Base-by-base conservation (phyloP, 352 stramenopile species). In the Pythium phragmitis region DNA sequence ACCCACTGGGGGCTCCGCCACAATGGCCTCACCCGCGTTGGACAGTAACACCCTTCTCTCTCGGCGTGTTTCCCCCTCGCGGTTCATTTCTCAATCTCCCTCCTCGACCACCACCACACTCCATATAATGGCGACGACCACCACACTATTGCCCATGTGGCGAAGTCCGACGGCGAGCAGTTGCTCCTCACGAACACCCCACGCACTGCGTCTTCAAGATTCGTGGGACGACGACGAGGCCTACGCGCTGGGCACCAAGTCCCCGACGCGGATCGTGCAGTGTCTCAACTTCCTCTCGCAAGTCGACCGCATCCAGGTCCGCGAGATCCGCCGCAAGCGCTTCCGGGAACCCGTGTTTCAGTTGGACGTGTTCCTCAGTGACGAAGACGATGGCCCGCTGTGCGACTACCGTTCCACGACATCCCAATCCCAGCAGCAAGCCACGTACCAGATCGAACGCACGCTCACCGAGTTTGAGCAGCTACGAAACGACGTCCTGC, bases 241-340 rank as follows among this genome's bases (percentile, higher is more conserved):
- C 28, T 53, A 47, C 33, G 19, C 55, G 37, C 12, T 12, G 39
- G 39, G 21, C 9, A 13, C 33, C 41, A 41, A 51, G 33, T 70
- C 63, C 6, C 63, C 63, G 0, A 50, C 63, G 2, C 56, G 57
- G 11, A 51, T 48, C 14, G 53, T 60, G 11, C 63, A 70, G 43
- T 70, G 56, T 23, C 63, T 70, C 49, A 70, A 65, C 42, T 70
- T 70, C 36, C 56, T 70, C 49, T 43, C 57, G 2, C 63, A 70
- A 21, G 43, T 70, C 23, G 63, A 70, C 28, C 50, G 43, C 39
- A 19, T 70, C 16, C 33, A 50, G 19, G 43, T 70, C 9, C 53
- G 41, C 50, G 55, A 65, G 26, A 50, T 42, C 6, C n/a, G 11
- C 3, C 17, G 17, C 48, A 70, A 55, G 43, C 56, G 49, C 0